Percentiles rank a stretch among this genome's conserved stretches.
Conservation (phyloP, 2,329 filamentous ascomycete species). For the Aquanectria penicillioides region DNA sequence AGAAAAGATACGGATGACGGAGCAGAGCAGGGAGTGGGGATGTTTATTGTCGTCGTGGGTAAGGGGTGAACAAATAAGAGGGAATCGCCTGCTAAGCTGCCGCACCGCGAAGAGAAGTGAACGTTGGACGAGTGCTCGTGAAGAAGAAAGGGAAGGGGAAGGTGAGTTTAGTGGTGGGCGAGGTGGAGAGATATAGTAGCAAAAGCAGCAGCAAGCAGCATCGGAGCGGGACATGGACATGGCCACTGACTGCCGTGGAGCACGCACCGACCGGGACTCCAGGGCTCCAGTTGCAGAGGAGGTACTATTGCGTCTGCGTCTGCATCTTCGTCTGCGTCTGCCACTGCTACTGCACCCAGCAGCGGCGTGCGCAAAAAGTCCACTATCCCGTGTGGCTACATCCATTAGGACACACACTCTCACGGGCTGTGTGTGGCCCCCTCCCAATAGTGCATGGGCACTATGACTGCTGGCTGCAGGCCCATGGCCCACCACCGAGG, state of each 20-base stretch:
- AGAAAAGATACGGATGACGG: constrained; percentile 64
- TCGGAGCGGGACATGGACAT: no score
- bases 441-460: constrained; percentile 26
- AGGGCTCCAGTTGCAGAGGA: constrained; percentile 14
- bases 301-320: constrained; percentile 20
- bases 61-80: constrained; percentile 17
- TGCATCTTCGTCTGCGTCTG: no score
- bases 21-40: constrained; percentile 49
- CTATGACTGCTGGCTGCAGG: constrained; percentile 26
- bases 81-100: constrained; percentile 69
- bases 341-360: no score
- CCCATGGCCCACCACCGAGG: constrained; percentile 36
- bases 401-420: constrained; percentile 21
- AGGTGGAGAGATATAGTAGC: constrained; percentile 55
- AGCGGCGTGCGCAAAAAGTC: no score
- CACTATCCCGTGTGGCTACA: constrained; percentile 7
- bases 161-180: constrained; percentile 50
- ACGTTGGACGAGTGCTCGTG: constrained; percentile 68
- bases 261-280: not conserved
- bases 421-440: constrained; percentile 26
- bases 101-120: constrained; percentile 66
- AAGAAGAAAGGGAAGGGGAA: constrained; percentile 54
- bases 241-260: no score
- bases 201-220: not conserved
- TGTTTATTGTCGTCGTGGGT: constrained; percentile 26